Base-by-base conservation (phyloP, 2,329 filamentous ascomycete genomes). In the Tolypocladium guangdongense region DNA sequence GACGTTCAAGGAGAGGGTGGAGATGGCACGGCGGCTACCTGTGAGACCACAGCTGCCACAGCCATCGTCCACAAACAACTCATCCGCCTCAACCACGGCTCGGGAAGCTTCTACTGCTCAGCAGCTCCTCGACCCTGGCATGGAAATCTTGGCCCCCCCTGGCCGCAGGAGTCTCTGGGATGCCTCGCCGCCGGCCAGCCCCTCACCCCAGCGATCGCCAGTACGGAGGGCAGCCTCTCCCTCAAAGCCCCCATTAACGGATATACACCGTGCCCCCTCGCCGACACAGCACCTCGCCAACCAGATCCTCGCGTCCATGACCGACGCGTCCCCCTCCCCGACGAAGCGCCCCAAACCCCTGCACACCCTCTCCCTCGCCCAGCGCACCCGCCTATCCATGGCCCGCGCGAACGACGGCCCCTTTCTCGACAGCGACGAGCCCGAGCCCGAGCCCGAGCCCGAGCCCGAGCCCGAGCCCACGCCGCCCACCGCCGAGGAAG, bases 311-410 rank as follows among this genome's bases (percentile, higher is more conserved):
- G 74, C 75, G 14, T 78, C 77, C 0, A 77, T 83, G 64, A 69
- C 75, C 27, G 73, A 74, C 47, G 71, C 74, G 0, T 82, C 81
- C 2, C 80, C 81, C 0, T 84, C 82, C 0, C 82, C 82, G 0
- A 64, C 71, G 45, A 84, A 82, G 59, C 65, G 63, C 16, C 38
- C 59, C 2, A 77, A 73, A 54, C 69, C 72, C 0, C 74, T 80
- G 0, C 80, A 81, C 50, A 78, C 76, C 0, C 68, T 86, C 10
- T 84, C 85, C 0, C 77, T 93, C 0, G 79, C 86, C 4, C 90
- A 95, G 63, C 85, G 90, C 49, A 95, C 91, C 0, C 82, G 87
- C 20, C 77, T 90, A 52, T 90, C 88, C 20, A 92, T 96, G 83
- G 82, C 84, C 0, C 76, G 83, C 3, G 73, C 80, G 48, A 78